These are phyloP conservation scores for Penicillium sp. DNA, from an alignment of 2,329 filamentous ascomycete species.

Conservation along the genomic window DNA sequence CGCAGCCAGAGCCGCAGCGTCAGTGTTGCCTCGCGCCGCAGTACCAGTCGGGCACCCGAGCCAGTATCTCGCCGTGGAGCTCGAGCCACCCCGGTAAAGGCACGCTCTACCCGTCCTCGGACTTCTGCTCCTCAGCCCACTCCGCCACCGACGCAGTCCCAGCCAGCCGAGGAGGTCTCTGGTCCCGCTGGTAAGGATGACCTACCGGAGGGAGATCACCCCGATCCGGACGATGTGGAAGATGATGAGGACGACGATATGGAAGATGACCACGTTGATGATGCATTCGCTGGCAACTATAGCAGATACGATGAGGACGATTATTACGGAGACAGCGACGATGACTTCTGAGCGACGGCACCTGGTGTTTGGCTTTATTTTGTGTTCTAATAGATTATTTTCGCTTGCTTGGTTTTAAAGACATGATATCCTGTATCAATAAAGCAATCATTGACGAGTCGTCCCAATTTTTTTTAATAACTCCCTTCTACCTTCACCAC, in stretches of 20 bases:
- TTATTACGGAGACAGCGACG: slow-evolving; percentile 35
- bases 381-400: background rate
- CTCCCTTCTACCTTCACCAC: background rate
- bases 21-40: slow-evolving; percentile 25
- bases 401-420: background rate
- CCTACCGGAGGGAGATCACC: slow-evolving; percentile 18
- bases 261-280: slow-evolving; percentile 29
- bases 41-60: slow-evolving; percentile 22
- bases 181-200: slow-evolving; percentile 15
- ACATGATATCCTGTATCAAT: slow-evolving; percentile 1
- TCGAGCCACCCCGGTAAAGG: slow-evolving; percentile 16
- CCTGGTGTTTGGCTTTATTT: background rate
- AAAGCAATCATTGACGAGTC: background rate
- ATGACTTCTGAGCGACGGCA: slow-evolving; percentile 27
- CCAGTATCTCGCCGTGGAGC: slow-evolving; percentile 4
- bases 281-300: slow-evolving; percentile 39
- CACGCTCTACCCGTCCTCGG: slow-evolving; percentile 8
- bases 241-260: slow-evolving; percentile 32
- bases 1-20: slow-evolving; percentile 36
- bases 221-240: slow-evolving; percentile 30
- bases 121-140: slow-evolving; percentile 8
- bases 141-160: slow-evolving; percentile 12
- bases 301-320: slow-evolving; percentile 11
- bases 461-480: background rate
- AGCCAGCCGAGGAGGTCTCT: background rate